phyloP scores from a whole-genome alignment of 495 filamentous ascomycete species.

The Usnea hakonensis region DNA sequence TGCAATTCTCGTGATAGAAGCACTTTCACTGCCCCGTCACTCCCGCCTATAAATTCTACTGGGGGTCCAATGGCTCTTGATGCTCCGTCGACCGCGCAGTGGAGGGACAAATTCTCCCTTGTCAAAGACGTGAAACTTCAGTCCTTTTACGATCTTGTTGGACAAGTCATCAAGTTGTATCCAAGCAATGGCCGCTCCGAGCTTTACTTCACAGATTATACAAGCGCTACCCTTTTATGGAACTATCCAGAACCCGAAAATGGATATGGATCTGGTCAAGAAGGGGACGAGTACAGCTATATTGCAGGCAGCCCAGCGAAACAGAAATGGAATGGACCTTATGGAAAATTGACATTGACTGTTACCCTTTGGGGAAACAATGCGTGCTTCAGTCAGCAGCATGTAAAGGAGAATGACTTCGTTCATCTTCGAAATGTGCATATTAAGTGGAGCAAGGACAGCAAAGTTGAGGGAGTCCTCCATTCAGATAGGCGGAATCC shows the following conservation, averaged over 20 bases:
- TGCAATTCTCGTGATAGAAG: constrained; percentile 24
- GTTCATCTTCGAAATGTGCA: constrained; percentile 64
- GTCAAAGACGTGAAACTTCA: constrained; percentile 54
- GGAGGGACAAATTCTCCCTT: constrained; percentile 49
- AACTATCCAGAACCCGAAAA: constrained; percentile 41
- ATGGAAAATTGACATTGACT: constrained; percentile 63
- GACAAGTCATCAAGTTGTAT: constrained; percentile 64
- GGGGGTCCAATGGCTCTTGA: background rate
- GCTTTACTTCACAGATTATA: constrained; percentile 84
- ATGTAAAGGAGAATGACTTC: constrained; percentile 52
- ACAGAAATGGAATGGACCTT: constrained; percentile 67
- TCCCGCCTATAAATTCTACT: background rate
- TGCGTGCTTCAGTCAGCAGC: constrained; percentile 44
- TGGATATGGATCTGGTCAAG: constrained; percentile 29
- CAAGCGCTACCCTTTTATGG: constrained; percentile 54
- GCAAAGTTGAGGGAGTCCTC: constrained; percentile 63
- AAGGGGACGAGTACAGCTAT: constrained; percentile 47
- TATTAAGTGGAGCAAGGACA: constrained; percentile 49
- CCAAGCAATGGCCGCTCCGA: constrained; percentile 42
- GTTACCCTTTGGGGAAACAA: constrained; percentile 68
- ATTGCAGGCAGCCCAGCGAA: constrained; percentile 20
- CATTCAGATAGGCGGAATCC: constrained; percentile 51
- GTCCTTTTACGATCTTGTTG: constrained; percentile 62
- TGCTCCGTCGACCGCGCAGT: constrained; percentile 1
- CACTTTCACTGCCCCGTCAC: constrained; percentile 4